Conservation (phyloP, 2,329 filamentous ascomycete species). For the Metarhizium humberi region DNA sequence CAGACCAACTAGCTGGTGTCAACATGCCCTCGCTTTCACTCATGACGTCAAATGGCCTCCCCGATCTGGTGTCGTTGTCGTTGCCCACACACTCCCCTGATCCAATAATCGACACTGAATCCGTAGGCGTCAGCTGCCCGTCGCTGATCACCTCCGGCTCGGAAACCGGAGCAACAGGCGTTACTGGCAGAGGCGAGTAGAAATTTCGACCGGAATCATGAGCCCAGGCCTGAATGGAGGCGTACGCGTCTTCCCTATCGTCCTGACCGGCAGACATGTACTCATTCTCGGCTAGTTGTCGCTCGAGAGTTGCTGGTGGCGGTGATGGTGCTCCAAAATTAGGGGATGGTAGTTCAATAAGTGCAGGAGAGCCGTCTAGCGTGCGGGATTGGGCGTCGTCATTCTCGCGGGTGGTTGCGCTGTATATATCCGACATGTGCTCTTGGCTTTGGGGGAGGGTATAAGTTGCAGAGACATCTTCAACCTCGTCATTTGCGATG, state of each 20-base stretch:
- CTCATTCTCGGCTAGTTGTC: constrained; percentile 30
- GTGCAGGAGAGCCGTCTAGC: constrained; percentile 16
- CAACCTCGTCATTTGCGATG: constrained; percentile 38
- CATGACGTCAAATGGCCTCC: constrained; percentile 42
- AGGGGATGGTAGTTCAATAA: constrained; percentile 23
- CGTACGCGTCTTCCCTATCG: constrained; percentile 38
- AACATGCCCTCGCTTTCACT: constrained; percentile 50
- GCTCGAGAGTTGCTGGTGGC: constrained; percentile 24
- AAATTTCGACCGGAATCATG: constrained; percentile 44
- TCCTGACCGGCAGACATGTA: constrained; percentile 44
- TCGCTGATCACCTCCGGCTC: constrained; percentile 43
- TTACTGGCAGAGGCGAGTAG: constrained; percentile 50
- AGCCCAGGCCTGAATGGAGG: constrained; percentile 57
- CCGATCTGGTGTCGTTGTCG: constrained; percentile 32
- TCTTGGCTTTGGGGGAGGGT: constrained; percentile 38
- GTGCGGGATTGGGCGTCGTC: constrained; percentile 15
- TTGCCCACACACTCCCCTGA: constrained; percentile 32
- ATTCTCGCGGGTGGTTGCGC: constrained; percentile 38
- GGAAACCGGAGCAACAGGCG: constrained; percentile 38
- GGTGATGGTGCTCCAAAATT: constrained; percentile 8
- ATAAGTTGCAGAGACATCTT: constrained; percentile 28
- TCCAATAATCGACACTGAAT: constrained; percentile 45
- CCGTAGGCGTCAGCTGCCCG: constrained; percentile 49
- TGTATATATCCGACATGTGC: constrained; percentile 45
- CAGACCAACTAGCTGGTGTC: constrained; percentile 56